phyloP scores from a whole-genome alignment of 2,329 filamentous ascomycete genomes.

The Tolypocladium guangdongense region DNA sequence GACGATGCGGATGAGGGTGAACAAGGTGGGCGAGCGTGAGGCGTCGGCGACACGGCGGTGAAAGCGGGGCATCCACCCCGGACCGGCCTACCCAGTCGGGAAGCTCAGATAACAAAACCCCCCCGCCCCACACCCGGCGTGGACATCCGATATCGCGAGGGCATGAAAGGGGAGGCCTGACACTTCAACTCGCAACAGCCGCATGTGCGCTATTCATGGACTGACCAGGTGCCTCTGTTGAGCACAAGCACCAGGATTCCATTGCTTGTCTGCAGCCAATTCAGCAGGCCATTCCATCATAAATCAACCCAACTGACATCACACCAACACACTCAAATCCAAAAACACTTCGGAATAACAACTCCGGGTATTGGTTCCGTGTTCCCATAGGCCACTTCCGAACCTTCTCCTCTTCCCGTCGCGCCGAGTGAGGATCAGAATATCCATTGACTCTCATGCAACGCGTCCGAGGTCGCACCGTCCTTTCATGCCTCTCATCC shows the following conservation, averaged over 20 bases:
- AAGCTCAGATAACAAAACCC: too few species aligned
- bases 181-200: too few species aligned
- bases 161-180: not conserved
- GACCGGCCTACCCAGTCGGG: not conserved
- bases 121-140: not conserved
- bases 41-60: too few species aligned
- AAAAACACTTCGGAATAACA: too few species aligned
- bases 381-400: not conserved
- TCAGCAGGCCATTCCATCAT: too few species aligned
- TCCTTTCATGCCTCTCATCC: not conserved
- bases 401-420: not conserved
- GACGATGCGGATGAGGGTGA: not conserved
- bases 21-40: too few species aligned
- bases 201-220: too few species aligned
- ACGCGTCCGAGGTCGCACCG: not conserved
- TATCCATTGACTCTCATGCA: not conserved
- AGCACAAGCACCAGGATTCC: not conserved
- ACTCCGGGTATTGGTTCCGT: not conserved
- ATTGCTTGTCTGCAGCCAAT: not conserved
- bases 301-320: too few species aligned
- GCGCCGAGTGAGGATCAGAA: not conserved
- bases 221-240: too few species aligned
- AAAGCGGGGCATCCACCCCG: too few species aligned
- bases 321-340: too few species aligned
- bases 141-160: not conserved